Base-by-base conservation (phyloP, 768 basidiomycete genomes). In the Coprinopsis marcescibilis region DNA sequence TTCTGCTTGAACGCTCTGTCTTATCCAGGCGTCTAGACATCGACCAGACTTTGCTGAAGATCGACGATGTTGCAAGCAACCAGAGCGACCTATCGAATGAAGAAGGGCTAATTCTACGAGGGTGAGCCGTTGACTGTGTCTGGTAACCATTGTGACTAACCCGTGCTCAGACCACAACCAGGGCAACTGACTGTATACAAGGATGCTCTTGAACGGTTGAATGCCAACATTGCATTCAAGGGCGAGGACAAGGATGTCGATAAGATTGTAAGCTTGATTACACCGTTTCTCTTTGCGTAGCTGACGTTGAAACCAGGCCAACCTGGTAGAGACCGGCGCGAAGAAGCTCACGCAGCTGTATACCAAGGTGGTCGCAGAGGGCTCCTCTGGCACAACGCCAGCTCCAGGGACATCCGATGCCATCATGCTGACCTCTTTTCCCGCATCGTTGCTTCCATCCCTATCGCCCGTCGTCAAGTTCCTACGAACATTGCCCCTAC, bases 361-460 rank as follows among this genome's bases (percentile, higher is more conserved):
- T 58, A 92, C 87, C n/a, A 89, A 87, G 56, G 72, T 86, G 25
- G 85, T 89, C n/a, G 89, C 89, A 2, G 88, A 89, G 65, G 85
- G 80, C 20, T 90, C 86, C 1, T 84, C 87, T 2, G 87, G 87
- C 23, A 70, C 75, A n/a, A 80, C 83, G 4, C 81, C 79, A 0
- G 69, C 73, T 30, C 76, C 81, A 12, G 35, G 30, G 30, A 39
- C 44, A 7, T 37, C 44, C 3, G 47, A 45, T 19, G 17, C 29
- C 6, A 30, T 43, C 20, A 40, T 40, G 38, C 34, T 42, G 21
- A 23, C 46, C 2, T 52, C 50, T 29, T 43, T 43, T 17, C 41
- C 41, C 17, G 41, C 41, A 27, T 43, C 41, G 27, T 17, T 43
- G 4, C 26, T 43, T 4, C 41, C 41, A n/a, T 8, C 41, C 4